A percentile compares a stretch with the other conserved stretches of the same genome.
Evolutionary conservation across 768 basidiomycete genomes (phyloP).

Genomic region (Psilocybe cyanescens): DNA sequence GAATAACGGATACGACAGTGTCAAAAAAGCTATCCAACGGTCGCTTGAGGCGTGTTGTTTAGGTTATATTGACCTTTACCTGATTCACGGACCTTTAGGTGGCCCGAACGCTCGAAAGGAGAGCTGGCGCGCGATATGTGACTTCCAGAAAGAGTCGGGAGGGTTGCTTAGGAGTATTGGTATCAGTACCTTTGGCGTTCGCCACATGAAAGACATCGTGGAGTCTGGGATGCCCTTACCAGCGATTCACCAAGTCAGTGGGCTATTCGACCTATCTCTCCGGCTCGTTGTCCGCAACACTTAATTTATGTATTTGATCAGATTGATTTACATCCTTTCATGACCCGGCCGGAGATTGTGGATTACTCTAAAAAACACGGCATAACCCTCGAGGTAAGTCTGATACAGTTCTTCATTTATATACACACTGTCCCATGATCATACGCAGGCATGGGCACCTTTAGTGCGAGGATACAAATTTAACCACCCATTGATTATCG

Average conservation of each 20-base stretch:
- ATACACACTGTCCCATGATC: background rate
- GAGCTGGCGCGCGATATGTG: slow-evolving; percentile 69
- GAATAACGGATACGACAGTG: slow-evolving; percentile 56
- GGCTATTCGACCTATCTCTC: slow-evolving; percentile 6
- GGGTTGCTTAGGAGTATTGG: slow-evolving; percentile 66
- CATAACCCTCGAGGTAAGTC: slow-evolving; percentile 64
- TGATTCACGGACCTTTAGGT: slow-evolving; percentile 71
- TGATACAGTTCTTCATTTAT: background rate
- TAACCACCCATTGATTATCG: slow-evolving; percentile 53
- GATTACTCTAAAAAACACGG: slow-evolving; percentile 56
- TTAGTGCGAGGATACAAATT: slow-evolving; percentile 71
- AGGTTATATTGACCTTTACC: slow-evolving; percentile 73
- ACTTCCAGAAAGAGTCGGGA: slow-evolving; percentile 54
- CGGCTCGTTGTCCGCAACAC: background rate
- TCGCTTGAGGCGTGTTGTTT: slow-evolving; percentile 58
- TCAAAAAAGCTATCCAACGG: slow-evolving; percentile 50
- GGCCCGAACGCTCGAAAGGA: slow-evolving; percentile 58
- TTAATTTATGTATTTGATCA: slow-evolving; percentile 20
- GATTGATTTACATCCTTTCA: slow-evolving; percentile 71
- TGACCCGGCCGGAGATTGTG: slow-evolving; percentile 66
- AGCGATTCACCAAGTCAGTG: slow-evolving; percentile 59
- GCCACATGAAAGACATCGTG: slow-evolving; percentile 59
- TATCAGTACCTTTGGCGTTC: slow-evolving; percentile 63
- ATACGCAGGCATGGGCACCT: slow-evolving; percentile 69
- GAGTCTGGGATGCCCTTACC: slow-evolving; percentile 52